A percentile compares a stretch with the other conserved stretches of the same genome.
Conservation (phyloP, 139 green algal genomes). For the Monoraphidium neglectum region DNA sequence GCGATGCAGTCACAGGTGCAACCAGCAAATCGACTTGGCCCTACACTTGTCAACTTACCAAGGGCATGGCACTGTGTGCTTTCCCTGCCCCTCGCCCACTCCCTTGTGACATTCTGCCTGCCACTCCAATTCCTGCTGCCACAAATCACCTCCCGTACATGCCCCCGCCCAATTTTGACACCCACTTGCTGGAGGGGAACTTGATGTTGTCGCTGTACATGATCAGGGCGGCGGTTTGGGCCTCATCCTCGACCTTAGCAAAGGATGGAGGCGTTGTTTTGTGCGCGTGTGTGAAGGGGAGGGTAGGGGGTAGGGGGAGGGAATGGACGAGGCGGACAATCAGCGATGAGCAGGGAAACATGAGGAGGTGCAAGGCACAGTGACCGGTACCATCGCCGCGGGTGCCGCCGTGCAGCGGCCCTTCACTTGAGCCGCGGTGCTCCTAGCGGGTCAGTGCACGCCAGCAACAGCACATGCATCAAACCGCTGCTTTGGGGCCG, state of each 20-base stretch:
- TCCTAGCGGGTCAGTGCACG: not conserved
- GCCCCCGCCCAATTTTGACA: not conserved
- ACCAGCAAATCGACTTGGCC: no score
- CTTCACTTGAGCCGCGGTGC: not conserved
- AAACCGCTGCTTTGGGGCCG: not conserved
- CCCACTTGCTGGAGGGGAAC: conserved; percentile 31
- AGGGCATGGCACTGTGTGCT: no score
- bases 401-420: not conserved
- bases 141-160: not conserved
- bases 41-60: no score
- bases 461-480: not conserved
- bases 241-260: conserved; percentile 76
- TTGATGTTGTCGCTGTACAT: conserved; percentile 64
- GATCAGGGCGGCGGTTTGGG: conserved; percentile 77
- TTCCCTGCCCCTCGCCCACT: not conserved
- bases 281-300: not conserved
- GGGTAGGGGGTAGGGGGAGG: not conserved
- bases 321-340: not conserved
- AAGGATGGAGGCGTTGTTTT: conserved; percentile 9
- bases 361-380: not conserved
- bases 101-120: not conserved
- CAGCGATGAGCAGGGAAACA: not conserved
- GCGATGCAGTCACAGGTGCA: no score
- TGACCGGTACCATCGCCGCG: not conserved
- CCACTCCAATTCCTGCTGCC: not conserved